Evolutionary conservation across 176 grass and related monocot genomes (phyloP), one percentile per base, ranked within the genome.

Genomic region (Bromus sterilis): DNA sequence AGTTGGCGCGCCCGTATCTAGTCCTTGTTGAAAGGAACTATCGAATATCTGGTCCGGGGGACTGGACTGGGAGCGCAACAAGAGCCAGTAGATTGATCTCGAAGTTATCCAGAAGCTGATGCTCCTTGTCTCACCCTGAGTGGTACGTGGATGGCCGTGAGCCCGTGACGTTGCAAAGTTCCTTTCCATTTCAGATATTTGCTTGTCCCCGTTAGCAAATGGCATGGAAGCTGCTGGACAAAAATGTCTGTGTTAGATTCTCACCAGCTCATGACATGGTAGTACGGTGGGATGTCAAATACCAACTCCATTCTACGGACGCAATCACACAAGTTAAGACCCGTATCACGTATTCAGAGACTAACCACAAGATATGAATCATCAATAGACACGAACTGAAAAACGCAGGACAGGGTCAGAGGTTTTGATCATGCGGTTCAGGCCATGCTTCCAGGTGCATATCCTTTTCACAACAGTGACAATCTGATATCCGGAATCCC

Each of bases 181-280:
- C 78, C 56, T 89, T 85, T 89, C 83, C 21, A 14, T 56, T 0
- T 11, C 36, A 81, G 78, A 89, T 85, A 85, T 89, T 85, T 81
- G 39, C 21, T 71, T 77, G 56, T 77, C 26, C 26, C 30, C 42
- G 2, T 29, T 37, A 35, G 30, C 71, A 34, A 28, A 18, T 42
- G 51, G 37, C 13, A 35, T 49, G n/a, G 56, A 24, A 53, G 37
- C 67, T 73, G 28, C 67, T 82, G 37, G 55, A 46, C 24, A 71
- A 14, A 73, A 46, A 60, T 60, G 34, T 21, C 23, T 55, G 4
- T 11, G 4, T 11, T 29, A 78, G 31, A 88, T 59, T 80, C 39
- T 75, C 41, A 43, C 15, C 72, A 56, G n/a, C 20, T 34, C 14
- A 75, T 82, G 23, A 2, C 40, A 75, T 42, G 25, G 43, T 7